Conservation (phyloP, 495 filamentous ascomycete species). For the Neurospora sp. region DNA sequence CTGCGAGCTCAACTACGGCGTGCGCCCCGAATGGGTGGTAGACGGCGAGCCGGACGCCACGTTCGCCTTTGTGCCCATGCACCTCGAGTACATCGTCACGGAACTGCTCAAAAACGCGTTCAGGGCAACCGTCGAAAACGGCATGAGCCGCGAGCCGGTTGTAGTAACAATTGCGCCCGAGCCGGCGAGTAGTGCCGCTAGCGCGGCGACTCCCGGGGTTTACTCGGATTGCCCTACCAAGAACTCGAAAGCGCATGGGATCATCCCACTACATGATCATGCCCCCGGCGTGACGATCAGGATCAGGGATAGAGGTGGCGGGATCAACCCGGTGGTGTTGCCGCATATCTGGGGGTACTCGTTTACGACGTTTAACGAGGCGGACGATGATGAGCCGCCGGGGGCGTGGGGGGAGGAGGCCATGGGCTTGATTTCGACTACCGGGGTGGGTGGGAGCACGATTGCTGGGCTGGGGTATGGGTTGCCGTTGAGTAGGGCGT, state of each 20-base stretch:
- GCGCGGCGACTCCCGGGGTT: conserved; percentile 17
- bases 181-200: conserved; percentile 51
- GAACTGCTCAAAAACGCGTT: conserved; percentile 97
- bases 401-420: conserved; percentile 44
- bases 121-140: conserved; percentile 77
- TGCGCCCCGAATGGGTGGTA: conserved; percentile 70
- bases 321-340: conserved; percentile 72
- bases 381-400: conserved; percentile 35
- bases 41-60: conserved; percentile 71
- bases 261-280: conserved; percentile 47
- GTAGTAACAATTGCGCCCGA: conserved; percentile 88
- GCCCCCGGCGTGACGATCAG: conserved; percentile 88
- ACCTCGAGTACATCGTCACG: conserved; percentile 93
- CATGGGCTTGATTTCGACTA: conserved; percentile 59
- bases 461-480: conserved; percentile 94
- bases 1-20: conserved; percentile 91
- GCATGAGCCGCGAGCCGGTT: conserved; percentile 67
- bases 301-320: conserved; percentile 89
- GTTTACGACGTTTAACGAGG: conserved; percentile 86
- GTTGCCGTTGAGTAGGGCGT: conserved; percentile 80
- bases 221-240: background rate
- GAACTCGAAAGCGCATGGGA: conserved; percentile 7
- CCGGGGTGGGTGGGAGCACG: conserved; percentile 56
- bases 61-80: conserved; percentile 88
- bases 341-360: conserved; percentile 91